Conservation (phyloP, 2,329 filamentous ascomycete species). For the Annulohypoxylon truncatum region DNA sequence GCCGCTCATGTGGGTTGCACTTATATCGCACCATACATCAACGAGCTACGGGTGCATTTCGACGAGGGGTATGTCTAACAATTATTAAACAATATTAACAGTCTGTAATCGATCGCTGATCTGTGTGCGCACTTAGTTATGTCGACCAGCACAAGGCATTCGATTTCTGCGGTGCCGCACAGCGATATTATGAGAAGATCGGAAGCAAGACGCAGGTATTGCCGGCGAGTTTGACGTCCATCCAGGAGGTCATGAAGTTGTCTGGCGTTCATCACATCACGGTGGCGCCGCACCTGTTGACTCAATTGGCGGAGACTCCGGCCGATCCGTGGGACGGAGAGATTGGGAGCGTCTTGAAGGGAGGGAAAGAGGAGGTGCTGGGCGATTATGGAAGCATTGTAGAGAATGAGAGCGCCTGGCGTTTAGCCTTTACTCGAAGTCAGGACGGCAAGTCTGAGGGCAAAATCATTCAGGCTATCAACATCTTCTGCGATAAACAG, state of each 20-base stretch:
- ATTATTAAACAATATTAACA: background rate
- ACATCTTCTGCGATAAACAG: slow-evolving; percentile 69
- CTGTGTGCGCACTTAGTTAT: slow-evolving; percentile 52
- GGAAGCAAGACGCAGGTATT: slow-evolving; percentile 62
- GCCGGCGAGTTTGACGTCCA: slow-evolving; percentile 67
- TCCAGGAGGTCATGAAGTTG: slow-evolving; percentile 68
- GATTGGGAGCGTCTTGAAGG: slow-evolving; percentile 47
- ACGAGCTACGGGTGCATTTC: slow-evolving; percentile 73
- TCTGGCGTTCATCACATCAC: slow-evolving; percentile 70
- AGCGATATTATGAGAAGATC: slow-evolving; percentile 62
- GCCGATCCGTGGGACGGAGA: slow-evolving; percentile 49
- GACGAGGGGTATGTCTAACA: slow-evolving; percentile 57
- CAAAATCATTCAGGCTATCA: slow-evolving; percentile 66
- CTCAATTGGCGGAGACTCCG: slow-evolving; percentile 56
- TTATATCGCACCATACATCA: slow-evolving; percentile 74
- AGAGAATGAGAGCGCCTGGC: slow-evolving; percentile 60
- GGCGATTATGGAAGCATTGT: slow-evolving; percentile 40
- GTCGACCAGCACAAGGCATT: slow-evolving; percentile 62
- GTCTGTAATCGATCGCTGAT: background rate
- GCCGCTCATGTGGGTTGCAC: slow-evolving; percentile 68
- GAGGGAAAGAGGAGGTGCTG: slow-evolving; percentile 19
- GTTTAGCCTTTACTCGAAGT: slow-evolving; percentile 62
- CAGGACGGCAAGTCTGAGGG: slow-evolving; percentile 60
- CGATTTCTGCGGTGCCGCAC: slow-evolving; percentile 61
- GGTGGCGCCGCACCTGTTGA: slow-evolving; percentile 64